Percentiles rank a stretch among this genome's conserved stretches.
Conservation (phyloP, 179 eudicot genomes). For the Vitellaria paradoxa region DNA sequence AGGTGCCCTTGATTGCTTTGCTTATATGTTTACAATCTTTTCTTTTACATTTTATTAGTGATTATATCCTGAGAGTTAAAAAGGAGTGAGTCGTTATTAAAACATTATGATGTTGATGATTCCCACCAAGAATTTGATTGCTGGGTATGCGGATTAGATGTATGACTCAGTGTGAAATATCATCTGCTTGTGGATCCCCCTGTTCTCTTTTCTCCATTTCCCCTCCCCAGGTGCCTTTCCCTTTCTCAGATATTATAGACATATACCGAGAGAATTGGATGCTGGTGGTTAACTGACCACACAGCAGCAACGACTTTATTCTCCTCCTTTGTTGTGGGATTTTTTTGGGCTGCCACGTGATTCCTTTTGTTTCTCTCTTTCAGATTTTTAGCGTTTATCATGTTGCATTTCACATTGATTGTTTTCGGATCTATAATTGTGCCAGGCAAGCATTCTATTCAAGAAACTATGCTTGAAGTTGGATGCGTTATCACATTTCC, state of each 20-base stretch:
- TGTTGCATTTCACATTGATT: neutral
- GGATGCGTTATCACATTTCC: conserved; percentile 98
- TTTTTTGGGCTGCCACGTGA: too few species aligned
- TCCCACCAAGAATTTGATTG: neutral
- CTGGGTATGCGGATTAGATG: neutral
- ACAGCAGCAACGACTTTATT: neutral
- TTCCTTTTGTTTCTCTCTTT: neutral
- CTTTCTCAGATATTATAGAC: neutral
- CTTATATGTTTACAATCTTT: neutral
- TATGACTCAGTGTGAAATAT: neutral
- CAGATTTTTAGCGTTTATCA: neutral
- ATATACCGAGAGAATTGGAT: neutral
- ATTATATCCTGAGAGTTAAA: too few species aligned
- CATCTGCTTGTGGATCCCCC: neutral
- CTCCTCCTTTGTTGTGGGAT: neutral
- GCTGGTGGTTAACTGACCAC: conserved; percentile 1
- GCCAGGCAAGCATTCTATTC: conserved; percentile 70
- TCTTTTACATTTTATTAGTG: neutral
- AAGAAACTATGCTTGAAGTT: conserved; percentile 78
- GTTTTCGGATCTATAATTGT: conserved; percentile 15
- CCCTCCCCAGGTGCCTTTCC: neutral
- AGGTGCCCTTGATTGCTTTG: conserved; percentile 37
- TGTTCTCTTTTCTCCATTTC: neutral
- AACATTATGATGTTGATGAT: too few species aligned
- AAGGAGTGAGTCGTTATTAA: too few species aligned